Evolutionary conservation across 352 stramenopile species (phyloP), one percentile per base, ranked within the genome.

Genomic region (Phytophthora uliginosa): DNA sequence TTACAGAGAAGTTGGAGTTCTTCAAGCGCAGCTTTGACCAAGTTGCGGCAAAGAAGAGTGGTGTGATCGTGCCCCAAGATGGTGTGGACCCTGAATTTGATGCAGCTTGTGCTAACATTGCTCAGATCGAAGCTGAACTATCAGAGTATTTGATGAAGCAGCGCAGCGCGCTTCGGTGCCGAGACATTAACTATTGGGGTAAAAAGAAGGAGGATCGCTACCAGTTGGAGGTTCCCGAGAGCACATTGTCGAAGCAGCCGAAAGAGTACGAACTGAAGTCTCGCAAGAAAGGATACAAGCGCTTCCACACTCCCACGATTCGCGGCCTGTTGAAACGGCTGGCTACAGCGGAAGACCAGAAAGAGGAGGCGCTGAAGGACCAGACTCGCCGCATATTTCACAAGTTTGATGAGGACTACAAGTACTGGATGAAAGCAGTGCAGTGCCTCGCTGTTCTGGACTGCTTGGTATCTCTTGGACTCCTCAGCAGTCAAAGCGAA

Each of bases 1-100:
- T 99, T 66, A 86, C 79, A 10, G 78, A 98, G 22, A 93, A 96
- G 38, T 77, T 99, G 5, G 89, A 97, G 69, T 99, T 94, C 78
- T 99, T 99, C 77, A 92, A 98, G 60, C 86, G 93, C 10, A 98
- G 98, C 20, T 99, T 99, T 81, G 95, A 99, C 72, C 93, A 97
- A 69, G 83, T 92, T 28, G 81, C 93, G 38, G 98, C 98, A 13
- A 92, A 94, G 47, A 94, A 95, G 53, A 92, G 80, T 26, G 94
- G 95, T 18, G 82, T 93, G 15, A 99, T 99, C 70, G 92, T 98
- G 48, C 98, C 98, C 18, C 81, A 91, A 69, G 83, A 88, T 28
- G 98, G 98, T 22, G 92, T 99, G n/a, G 96, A 99, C 74, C 71
- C 90, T 8, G 91, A 98, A 20, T 99, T 98, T 69, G 98, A 99